Percentiles rank a stretch among this genome's conserved stretches.
Evolutionary conservation across 1,284 basidiomycete species (phyloP).

Genomic region (Boletellus deceptivus): DNA sequence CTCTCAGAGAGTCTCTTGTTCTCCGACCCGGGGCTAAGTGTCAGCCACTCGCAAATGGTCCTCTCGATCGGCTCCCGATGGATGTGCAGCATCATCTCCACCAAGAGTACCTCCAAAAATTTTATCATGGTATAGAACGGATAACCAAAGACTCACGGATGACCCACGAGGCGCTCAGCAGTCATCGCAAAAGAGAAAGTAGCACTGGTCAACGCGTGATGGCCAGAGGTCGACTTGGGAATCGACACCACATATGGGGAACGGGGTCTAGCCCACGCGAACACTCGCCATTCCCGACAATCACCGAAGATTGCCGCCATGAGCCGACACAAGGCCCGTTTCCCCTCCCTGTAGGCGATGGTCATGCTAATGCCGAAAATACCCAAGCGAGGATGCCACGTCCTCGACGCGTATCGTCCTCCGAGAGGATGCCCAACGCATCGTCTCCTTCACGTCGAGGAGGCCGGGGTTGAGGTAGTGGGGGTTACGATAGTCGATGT

Average conservation of each 20-base stretch:
- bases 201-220: constrained; percentile 8
- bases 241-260: constrained; percentile 18
- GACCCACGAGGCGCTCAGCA: constrained; percentile 2
- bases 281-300: constrained; percentile 18
- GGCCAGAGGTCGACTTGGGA: constrained; percentile 21
- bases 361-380: constrained; percentile 22
- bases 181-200: neutral
- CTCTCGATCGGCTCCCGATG: constrained; percentile 8
- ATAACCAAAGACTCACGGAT: constrained; percentile 15
- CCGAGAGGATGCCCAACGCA: constrained; percentile 18
- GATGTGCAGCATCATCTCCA: constrained; percentile 25
- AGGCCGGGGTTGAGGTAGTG: constrained; percentile 17
- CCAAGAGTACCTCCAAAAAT: constrained; percentile 20
- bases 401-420: neutral
- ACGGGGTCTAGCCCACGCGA: constrained; percentile 22
- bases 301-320: constrained; percentile 21
- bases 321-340: constrained; percentile 23
- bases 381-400: neutral
- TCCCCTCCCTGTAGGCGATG: constrained; percentile 25
- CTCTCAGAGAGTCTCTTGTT: constrained; percentile 15
- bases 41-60: constrained; percentile 12
- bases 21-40: constrained; percentile 12
- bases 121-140: constrained; percentile 24
- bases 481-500: constrained; percentile 6
- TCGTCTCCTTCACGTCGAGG: constrained; percentile 16